A percentile compares a stretch with the other conserved stretches of the same genome.
Evolutionary conservation across 192 early-diverging fungal genomes (phyloP).

Genomic region (Chytriomyces sp.): DNA sequence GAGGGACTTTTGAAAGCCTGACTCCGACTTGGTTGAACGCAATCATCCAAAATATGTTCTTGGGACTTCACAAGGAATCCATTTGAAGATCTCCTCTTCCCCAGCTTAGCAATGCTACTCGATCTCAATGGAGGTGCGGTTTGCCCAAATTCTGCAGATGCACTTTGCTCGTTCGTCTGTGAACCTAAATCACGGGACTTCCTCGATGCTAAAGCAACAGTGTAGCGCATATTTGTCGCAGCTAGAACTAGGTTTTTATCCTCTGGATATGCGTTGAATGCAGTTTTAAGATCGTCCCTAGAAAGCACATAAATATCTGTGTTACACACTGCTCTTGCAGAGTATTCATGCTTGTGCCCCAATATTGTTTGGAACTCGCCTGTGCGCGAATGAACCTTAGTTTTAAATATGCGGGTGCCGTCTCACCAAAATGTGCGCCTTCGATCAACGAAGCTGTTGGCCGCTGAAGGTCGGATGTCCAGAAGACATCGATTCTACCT

Average conservation of each 20-base stretch:
- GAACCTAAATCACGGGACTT: constrained; percentile 20
- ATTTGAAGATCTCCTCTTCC: constrained; percentile 17
- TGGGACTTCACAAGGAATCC: constrained; percentile 14
- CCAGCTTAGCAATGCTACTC: not conserved
- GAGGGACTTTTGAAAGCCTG: constrained; percentile 11
- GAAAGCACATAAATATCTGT: constrained; percentile 56
- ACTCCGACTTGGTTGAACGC: constrained; percentile 3
- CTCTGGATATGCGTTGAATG: constrained; percentile 49
- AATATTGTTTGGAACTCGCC: constrained; percentile 54
- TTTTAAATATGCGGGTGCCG: not conserved
- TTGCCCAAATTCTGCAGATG: constrained; percentile 6
- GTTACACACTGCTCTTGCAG: constrained; percentile 53
- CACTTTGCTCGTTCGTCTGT: not conserved
- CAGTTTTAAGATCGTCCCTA: constrained; percentile 44
- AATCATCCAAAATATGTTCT: constrained; percentile 10
- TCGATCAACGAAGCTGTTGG: constrained; percentile 51
- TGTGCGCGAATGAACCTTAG: constrained; percentile 1
- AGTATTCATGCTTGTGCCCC: constrained; percentile 52
- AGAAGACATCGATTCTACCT: constrained; percentile 54
- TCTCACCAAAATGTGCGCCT: constrained; percentile 54
- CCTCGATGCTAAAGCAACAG: constrained; percentile 23
- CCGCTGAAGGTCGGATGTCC: constrained; percentile 36
- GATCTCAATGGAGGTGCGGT: not conserved
- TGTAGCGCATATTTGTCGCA: constrained; percentile 38
- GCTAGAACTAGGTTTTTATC: constrained; percentile 39